Percentiles rank a stretch among this genome's conserved stretches.
Evolutionary conservation across 306 rosid species (phyloP).

Genomic region (Clitoria ternatea): DNA sequence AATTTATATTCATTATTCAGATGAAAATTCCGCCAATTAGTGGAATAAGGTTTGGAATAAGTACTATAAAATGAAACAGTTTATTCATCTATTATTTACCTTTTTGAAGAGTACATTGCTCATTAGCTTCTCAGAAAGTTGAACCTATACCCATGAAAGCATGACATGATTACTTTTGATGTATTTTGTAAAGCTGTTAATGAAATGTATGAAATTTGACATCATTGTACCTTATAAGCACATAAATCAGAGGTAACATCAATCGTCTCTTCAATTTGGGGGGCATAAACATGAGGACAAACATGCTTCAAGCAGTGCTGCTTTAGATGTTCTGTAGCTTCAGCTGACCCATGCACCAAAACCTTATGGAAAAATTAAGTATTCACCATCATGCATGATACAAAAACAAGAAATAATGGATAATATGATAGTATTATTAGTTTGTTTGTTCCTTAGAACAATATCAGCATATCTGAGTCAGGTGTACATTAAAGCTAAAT

Average conservation of each 20-base stretch:
- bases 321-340: slow-evolving; percentile 97
- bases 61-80: background rate
- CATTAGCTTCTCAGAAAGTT: slow-evolving; percentile 90
- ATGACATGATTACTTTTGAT: slow-evolving; percentile 15
- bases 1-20: slow-evolving; percentile 22
- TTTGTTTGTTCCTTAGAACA: background rate
- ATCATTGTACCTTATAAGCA: slow-evolving; percentile 73
- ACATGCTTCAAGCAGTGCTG: slow-evolving; percentile 80
- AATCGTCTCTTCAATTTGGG: slow-evolving; percentile 88
- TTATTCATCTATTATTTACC: slow-evolving; percentile 38
- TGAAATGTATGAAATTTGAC: slow-evolving; percentile 4
- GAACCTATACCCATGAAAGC: slow-evolving; percentile 57
- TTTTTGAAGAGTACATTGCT: slow-evolving; percentile 86
- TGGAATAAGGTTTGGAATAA: background rate
- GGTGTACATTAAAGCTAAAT: background rate
- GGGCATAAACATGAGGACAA: slow-evolving; percentile 91
- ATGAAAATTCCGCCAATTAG: background rate
- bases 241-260: slow-evolving; percentile 97
- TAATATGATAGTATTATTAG: background rate
- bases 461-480: background rate
- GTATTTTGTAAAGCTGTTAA: background rate
- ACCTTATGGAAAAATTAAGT: slow-evolving; percentile 42
- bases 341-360: slow-evolving; percentile 98
- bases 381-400: slow-evolving; percentile 16
- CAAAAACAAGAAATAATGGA: background rate